Evolutionary conservation across 2,329 filamentous ascomycete genomes (phyloP).

Genomic region (Lecanicillium sp.): DNA sequence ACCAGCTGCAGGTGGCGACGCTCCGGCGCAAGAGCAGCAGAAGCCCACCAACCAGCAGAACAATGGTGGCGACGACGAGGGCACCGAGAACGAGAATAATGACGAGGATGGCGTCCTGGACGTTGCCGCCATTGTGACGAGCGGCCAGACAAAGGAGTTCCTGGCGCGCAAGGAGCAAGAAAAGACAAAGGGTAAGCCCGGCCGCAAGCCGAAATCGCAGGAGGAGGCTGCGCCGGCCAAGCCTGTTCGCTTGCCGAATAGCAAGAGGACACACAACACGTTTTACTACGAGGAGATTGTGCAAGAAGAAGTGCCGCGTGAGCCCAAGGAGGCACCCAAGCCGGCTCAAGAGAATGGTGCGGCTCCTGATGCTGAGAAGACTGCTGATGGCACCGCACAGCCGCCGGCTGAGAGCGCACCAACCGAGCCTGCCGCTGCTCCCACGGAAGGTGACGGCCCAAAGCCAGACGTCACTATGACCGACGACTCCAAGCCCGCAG

Average conservation of each 20-base stretch:
- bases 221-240: slow-evolving; percentile 48
- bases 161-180: slow-evolving; percentile 77
- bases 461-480: slow-evolving; percentile 1
- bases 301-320: slow-evolving; percentile 42
- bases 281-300: slow-evolving; percentile 68
- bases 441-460: background rate
- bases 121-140: slow-evolving; percentile 77
- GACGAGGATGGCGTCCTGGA: slow-evolving; percentile 69
- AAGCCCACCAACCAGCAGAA: slow-evolving; percentile 14
- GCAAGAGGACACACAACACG: slow-evolving; percentile 58
- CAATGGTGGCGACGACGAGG: slow-evolving; percentile 27
- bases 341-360: slow-evolving; percentile 11
- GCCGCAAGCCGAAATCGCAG: slow-evolving; percentile 43
- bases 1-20: too few species aligned
- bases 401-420: background rate
- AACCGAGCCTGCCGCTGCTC: background rate
- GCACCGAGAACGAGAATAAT: slow-evolving; percentile 31
- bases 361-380: slow-evolving; percentile 2
- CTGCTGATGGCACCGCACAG: slow-evolving; percentile 3
- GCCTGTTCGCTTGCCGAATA: slow-evolving; percentile 58
- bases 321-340: slow-evolving; percentile 19
- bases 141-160: slow-evolving; percentile 74
- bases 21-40: slow-evolving; percentile 17
- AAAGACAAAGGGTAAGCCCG: slow-evolving; percentile 57
- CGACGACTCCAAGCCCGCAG: background rate